Evolutionary conservation across 352 stramenopile genomes (phyloP).

Genomic region (Phytophthora citrophthora): DNA sequence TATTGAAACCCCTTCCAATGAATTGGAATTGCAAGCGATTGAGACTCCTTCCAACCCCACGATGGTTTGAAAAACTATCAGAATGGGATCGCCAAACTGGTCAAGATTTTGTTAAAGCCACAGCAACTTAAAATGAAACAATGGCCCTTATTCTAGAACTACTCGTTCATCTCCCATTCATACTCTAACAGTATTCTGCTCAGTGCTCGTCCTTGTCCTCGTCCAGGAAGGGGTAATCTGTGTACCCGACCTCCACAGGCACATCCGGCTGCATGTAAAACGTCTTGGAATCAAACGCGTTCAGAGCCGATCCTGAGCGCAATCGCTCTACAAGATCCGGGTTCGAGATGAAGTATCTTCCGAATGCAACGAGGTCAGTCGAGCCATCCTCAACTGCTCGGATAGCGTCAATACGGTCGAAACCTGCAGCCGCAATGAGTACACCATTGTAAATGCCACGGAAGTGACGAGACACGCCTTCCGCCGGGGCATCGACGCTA

Average conservation of each 20-base stretch:
- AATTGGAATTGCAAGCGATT: too few species aligned
- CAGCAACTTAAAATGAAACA: too few species aligned
- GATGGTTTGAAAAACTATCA: too few species aligned
- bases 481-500: conserved; percentile 27
- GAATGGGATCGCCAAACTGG: too few species aligned
- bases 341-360: conserved; percentile 57
- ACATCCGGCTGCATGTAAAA: conserved; percentile 34
- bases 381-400: conserved; percentile 38
- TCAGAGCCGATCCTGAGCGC: conserved; percentile 33
- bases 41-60: too few species aligned
- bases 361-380: conserved; percentile 52
- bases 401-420: conserved; percentile 32
- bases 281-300: conserved; percentile 28
- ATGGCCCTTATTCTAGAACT: too few species aligned
- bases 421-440: conserved; percentile 46
- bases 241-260: conserved; percentile 37
- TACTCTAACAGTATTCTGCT: too few species aligned
- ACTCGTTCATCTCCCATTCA: too few species aligned
- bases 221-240: conserved; percentile 37
- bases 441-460: conserved; percentile 49
- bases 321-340: conserved; percentile 53
- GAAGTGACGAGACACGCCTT: conserved; percentile 47
- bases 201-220: conserved; percentile 2
- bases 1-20: too few species aligned
- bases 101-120: too few species aligned